Base-by-base conservation (phyloP, 345 rosid species). In the Eucalyptus globulus region DNA sequence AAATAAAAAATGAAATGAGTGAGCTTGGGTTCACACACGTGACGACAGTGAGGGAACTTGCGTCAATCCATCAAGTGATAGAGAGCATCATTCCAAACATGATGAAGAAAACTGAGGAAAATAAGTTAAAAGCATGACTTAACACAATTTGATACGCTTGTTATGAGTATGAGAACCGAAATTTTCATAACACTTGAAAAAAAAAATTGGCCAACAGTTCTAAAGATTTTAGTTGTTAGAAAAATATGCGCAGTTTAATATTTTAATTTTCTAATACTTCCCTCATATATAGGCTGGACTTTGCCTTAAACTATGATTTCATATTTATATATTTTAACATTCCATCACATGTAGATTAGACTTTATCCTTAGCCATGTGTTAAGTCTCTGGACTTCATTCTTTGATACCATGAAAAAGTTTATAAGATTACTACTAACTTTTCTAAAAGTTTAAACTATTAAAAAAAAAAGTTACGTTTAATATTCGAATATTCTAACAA, bases 301-400 rank as follows among this genome's bases (percentile, higher is more conserved):
- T 56, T 9, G 62, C 6, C 12, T 56, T 22, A 56, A 4, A 56
- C 3, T 1, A 24, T 56, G 27, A 21, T 56, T 56, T 56, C 0
- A 9, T 22, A 24, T 9, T 56, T 56, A 56, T 0, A 9, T 56
- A 22, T 22, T 56, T 10, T 56, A 56, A 22, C 29, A 56, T 22
- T 22, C 62, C 3, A 56, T 3, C 62, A 21, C 27, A 2, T 22
- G 26, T 56, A 9, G 29, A 24, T 1, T 56, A 1, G 1, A 56
- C 13, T 54, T 54, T 56, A 56, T 24, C 62, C 29, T 56, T 9
- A 56, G 62, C 62, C 10, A 56, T 3, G 62, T 56, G 29, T 56
- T 9, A 22, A 9, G 29, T 56, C 62, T 56, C 6, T 0, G 0
- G 13, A 56, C 6, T 21, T 56, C 62, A 56, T 0, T 22, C 6